These are phyloP conservation scores for Camellia lanceoleosa DNA, from an alignment of 148 eudicot genomes.

Conservation along the genomic window DNA sequence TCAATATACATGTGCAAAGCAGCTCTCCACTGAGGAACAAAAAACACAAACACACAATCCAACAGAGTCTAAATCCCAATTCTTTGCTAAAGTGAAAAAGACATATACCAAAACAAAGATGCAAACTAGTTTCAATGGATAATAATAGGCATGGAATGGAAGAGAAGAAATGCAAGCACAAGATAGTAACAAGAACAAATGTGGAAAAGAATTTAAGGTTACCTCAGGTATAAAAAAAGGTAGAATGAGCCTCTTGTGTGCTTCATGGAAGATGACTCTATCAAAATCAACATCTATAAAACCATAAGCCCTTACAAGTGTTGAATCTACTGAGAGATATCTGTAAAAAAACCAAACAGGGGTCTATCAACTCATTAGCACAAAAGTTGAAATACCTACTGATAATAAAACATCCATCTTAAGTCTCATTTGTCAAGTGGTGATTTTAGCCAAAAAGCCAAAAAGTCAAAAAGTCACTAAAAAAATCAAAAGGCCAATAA, in stretches of 20 bases:
- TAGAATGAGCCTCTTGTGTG: conserved; percentile 54
- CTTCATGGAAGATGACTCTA: conserved; percentile 43
- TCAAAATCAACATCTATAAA: conserved; percentile 52
- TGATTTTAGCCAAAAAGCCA: no score
- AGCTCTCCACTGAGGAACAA: conserved; percentile 19
- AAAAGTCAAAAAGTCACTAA: no score
- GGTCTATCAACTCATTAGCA: conserved; percentile 8
- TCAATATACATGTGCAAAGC: conserved; percentile 15
- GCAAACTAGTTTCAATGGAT: not conserved
- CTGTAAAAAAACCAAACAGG: conserved; percentile 45
- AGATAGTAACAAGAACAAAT: conserved; percentile 15
- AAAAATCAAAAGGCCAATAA: no score
- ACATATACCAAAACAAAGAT: conserved; percentile 1
- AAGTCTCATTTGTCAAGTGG: no score
- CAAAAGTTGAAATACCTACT: not conserved
- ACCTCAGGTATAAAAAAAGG: conserved; percentile 78
- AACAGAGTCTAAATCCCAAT: conserved; percentile 12
- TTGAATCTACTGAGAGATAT: conserved; percentile 57
- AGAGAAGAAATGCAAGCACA: not conserved
- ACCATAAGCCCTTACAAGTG: conserved; percentile 65
- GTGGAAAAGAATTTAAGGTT: conserved; percentile 33
- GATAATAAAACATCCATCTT: no score
- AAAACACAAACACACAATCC: conserved; percentile 6
- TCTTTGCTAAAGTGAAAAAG: conserved; percentile 3
- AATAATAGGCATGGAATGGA: not conserved